Conservation (phyloP, 2,329 filamentous ascomycete species). For the Colletotrichum sp. region DNA sequence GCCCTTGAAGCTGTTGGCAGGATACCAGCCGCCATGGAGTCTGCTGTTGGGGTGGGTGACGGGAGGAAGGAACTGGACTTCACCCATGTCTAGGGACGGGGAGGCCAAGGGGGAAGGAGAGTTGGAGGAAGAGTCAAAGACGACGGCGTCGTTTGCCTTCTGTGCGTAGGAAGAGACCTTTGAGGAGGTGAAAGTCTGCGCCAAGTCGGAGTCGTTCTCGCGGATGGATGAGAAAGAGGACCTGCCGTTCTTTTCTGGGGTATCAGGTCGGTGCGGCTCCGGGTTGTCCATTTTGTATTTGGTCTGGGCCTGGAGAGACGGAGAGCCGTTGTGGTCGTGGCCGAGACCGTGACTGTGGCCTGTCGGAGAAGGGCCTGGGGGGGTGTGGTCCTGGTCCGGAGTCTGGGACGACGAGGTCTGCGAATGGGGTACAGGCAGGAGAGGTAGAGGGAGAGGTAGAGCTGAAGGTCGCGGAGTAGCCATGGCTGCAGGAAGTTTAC, state of each 20-base stretch:
- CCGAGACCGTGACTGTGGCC: conserved; percentile 12
- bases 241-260: conserved; percentile 45
- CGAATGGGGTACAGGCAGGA: background rate
- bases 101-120: conserved; percentile 37
- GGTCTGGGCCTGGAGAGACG: background rate
- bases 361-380: conserved; percentile 33
- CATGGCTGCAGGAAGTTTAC: conserved; percentile 21
- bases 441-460: background rate
- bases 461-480: conserved; percentile 11
- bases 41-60: conserved; percentile 60
- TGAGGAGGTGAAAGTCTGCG: conserved; percentile 68
- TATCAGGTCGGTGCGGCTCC: conserved; percentile 27
- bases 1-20: conserved; percentile 62
- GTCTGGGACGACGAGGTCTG: conserved; percentile 21
- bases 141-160: conserved; percentile 49
- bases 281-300: conserved; percentile 32
- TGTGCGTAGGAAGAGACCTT: conserved; percentile 65
- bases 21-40: conserved; percentile 64
- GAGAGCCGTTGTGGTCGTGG: background rate
- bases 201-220: conserved; percentile 62
- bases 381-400: conserved; percentile 36
- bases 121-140: conserved; percentile 55
- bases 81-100: conserved; percentile 36
- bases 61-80: conserved; percentile 54
- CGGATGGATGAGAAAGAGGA: conserved; percentile 68